phyloP scores from a whole-genome alignment of 768 basidiomycete species.

The Boletus vermiculosoides region DNA sequence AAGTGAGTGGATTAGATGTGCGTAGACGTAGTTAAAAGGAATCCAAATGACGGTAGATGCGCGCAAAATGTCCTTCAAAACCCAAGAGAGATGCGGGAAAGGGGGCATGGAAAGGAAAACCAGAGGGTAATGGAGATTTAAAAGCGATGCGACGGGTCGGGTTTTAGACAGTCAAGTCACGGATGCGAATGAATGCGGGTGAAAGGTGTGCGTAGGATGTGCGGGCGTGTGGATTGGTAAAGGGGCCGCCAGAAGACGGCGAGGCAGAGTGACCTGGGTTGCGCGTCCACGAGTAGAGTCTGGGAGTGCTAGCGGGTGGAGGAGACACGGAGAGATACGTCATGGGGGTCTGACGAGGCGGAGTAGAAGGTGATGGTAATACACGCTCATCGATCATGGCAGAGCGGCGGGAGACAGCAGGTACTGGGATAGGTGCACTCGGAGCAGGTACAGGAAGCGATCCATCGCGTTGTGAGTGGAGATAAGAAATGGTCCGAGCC shows the following conservation, averaged over 20 bases:
- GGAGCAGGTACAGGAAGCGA: conserved; percentile 19
- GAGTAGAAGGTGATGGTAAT: conserved; percentile 30
- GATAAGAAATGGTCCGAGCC: neutral
- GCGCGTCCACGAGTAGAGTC: conserved; percentile 55
- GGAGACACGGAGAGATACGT: conserved; percentile 45
- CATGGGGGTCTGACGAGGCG: conserved; percentile 27
- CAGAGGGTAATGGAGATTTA: neutral
- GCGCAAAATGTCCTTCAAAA: conserved; percentile 9
- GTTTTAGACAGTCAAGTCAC: conserved; percentile 35
- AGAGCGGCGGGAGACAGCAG: conserved; percentile 22
- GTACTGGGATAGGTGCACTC: conserved; percentile 33
- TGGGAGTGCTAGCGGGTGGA: conserved; percentile 53
- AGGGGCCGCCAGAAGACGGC: conserved; percentile 41
- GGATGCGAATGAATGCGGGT: conserved; percentile 45
- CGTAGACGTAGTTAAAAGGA: conserved; percentile 6
- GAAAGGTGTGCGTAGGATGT: conserved; percentile 58
- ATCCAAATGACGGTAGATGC: conserved; percentile 26
- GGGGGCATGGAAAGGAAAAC: conserved; percentile 3
- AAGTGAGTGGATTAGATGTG: conserved; percentile 37
- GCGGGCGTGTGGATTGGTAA: conserved; percentile 58
- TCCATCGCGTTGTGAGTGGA: conserved; percentile 5
- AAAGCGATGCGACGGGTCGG: neutral
- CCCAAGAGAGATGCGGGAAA: conserved; percentile 11
- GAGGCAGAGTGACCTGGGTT: conserved; percentile 36
- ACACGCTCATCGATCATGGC: conserved; percentile 19